These are phyloP conservation scores for Hanseniaspora gamundiae DNA, from an alignment of 1,139 yeast genomes.

Conservation along the genomic window DNA sequence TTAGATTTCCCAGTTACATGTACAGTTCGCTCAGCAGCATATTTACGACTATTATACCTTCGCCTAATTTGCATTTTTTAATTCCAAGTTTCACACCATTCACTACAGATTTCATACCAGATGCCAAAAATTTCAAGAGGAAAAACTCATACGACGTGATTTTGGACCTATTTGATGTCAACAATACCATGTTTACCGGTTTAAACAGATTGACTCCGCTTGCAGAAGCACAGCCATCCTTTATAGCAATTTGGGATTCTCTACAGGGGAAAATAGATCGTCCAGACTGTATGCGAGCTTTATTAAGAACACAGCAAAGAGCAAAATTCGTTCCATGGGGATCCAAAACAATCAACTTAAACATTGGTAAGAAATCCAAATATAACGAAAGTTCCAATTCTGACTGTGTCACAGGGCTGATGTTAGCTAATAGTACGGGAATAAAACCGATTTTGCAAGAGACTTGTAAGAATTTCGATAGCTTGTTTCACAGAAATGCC, in stretches of 20 bases:
- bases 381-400: conserved; percentile 27
- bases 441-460: conserved; percentile 53
- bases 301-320: conserved; percentile 65
- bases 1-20: conserved; percentile 86
- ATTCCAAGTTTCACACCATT: conserved; percentile 85
- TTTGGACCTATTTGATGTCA: conserved; percentile 69
- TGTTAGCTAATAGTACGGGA: conserved; percentile 69
- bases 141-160: conserved; percentile 79
- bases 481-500: conserved; percentile 69
- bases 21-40: conserved; percentile 79
- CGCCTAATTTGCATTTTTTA: conserved; percentile 80
- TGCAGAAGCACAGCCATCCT: conserved; percentile 30
- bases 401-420: conserved; percentile 48
- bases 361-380: conserved; percentile 66
- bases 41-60: conserved; percentile 71
- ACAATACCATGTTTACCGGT: conserved; percentile 55
- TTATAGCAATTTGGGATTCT: conserved; percentile 63
- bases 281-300: conserved; percentile 67
- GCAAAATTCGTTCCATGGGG: conserved; percentile 82
- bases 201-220: conserved; percentile 29
- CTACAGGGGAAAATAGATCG: conserved; percentile 67
- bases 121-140: conserved; percentile 49
- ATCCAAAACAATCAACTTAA: conserved; percentile 67
- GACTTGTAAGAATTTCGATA: conserved; percentile 67
- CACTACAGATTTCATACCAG: conserved; percentile 47